Evolutionary conservation across 176 grass and related monocot species (phyloP), one percentile per base, ranked within the genome.

Genomic region (Pontederia paniculata): DNA sequence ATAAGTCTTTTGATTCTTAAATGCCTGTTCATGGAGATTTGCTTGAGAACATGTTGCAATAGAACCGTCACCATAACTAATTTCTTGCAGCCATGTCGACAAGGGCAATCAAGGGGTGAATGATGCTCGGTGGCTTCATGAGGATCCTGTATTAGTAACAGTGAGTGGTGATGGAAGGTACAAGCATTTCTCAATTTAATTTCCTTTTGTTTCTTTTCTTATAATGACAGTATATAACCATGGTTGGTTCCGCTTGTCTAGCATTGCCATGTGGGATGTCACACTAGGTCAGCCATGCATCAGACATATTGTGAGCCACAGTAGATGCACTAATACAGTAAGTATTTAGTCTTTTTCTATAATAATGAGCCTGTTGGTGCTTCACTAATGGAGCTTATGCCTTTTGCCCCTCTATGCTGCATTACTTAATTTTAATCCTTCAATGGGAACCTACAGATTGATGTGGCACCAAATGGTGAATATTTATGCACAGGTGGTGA

Each of bases 261-360:
- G 86, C 20, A 49, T 90, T 77, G 86, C 72, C 68, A 81, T 97
- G 83, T 97, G 93, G 86, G 80, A 97, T 80, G 93, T 82, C 62
- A 84, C 77, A 57, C 72, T 97, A 50, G 86, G 86, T 17, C 77
- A 83, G 66, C 86, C 86, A 74, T 86, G 77, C 54, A 65, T 97
- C 57, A 97, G 80, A 49, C 86, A 86, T 84, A 82, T 86, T 9
- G 9, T 69, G 10, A 56, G 77, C 67, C 91, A 90, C 78, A 77
- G 69, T 76, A 78, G 82, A 88, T 86, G 86, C 62, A 77, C 70
- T 73, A 90, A 97, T 72, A 70, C 83, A 14, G 91, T 90, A 83
- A 75, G 76, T 62, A 44, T 63, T 58, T 69, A 45, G 54, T 88
- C 31, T 44, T 44, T 44, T 79, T 47, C 62, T 87, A 43, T 79